phyloP scores from a whole-genome alignment of 345 rosid species.

The Eucalyptus pauciflora region DNA sequence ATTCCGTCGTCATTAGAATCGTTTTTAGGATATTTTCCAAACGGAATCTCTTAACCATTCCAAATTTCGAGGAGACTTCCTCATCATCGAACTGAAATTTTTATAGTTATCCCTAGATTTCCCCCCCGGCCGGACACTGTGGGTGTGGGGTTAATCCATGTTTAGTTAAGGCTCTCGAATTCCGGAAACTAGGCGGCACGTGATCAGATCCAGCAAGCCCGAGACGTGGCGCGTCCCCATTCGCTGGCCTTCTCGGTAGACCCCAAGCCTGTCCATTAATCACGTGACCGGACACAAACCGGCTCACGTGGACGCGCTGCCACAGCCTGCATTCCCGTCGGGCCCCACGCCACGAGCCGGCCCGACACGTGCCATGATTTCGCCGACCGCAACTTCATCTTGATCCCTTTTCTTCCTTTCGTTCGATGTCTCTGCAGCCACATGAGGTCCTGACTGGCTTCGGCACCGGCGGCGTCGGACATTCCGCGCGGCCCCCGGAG shows the following conservation, averaged over 20 bases:
- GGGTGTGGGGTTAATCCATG: not conserved
- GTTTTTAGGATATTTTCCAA: not conserved
- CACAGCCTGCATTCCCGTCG: not conserved
- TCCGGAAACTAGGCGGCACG: not conserved
- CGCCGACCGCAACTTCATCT: not conserved
- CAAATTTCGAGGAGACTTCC: not conserved
- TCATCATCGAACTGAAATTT: not conserved
- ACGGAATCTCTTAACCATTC: not conserved
- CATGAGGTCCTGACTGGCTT: not conserved
- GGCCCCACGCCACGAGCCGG: conserved; percentile 25
- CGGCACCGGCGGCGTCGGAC: not conserved
- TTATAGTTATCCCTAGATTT: not conserved
- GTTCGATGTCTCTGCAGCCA: not conserved
- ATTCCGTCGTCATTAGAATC: not conserved
- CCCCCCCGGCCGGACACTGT: not conserved
- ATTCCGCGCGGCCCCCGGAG: not conserved
- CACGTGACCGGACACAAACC: conserved; percentile 10
- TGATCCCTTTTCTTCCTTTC: not conserved
- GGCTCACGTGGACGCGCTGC: conserved; percentile 40
- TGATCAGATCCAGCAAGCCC: conserved; percentile 1
- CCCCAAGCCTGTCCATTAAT: not conserved
- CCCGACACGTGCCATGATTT: conserved; percentile 34
- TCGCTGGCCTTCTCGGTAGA: not conserved
- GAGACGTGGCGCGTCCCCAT: conserved; percentile 5
- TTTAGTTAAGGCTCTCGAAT: not conserved